Evolutionary conservation across 163 green algal species (phyloP), one percentile per base, ranked within the genome.

Genomic region (Volvox carteri): DNA sequence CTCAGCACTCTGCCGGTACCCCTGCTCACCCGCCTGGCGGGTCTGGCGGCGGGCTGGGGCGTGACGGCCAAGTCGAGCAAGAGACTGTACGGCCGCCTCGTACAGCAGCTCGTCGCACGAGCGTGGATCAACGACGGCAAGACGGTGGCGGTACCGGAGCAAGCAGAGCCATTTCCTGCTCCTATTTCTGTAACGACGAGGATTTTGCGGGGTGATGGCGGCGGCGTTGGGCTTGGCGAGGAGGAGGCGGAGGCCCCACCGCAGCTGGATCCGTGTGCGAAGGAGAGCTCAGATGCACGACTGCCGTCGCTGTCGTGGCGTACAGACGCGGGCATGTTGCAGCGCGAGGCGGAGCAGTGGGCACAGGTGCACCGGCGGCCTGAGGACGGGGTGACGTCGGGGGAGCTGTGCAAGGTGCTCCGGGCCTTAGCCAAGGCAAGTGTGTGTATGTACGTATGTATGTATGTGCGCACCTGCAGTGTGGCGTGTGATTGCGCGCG

Each of bases 41-140:
- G 25, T 6, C 46, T 80, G 18, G 65, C 81, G 33, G 42, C 79
- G 62, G 62, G 67, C n/a, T 86, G 62, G 62, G 60, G 79, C 79
- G 62, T 87, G 46, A 8, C 33, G 33, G 21, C 65, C 6, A 5
- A 33, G 65, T 33, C 18, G 30, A 33, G 35, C 8, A 6, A 8
- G 3, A 7, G 1, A 0, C 25, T 79, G 81, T 87, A 80, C 67
- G 81, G 48, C 65, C 30, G 81, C 12, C 44, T 87, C 1, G 46
- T 44, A 9, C 33, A 33, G 4, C 81, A 87, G 81, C 19, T 87
- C 16, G 37, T 35, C n/a, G 81, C 65, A 9, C 81, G 81, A 4
- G 81, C 58, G 5, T 87, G 81, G 81, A 41, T 87, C 9, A 11
- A 23, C 11, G 78, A 12, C 2, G 78, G 16, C 18, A 30, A 0